Evolutionary conservation across 1,284 basidiomycete genomes (phyloP), one percentile per base, ranked within the genome.

Genomic region (Leccinum solheimii): DNA sequence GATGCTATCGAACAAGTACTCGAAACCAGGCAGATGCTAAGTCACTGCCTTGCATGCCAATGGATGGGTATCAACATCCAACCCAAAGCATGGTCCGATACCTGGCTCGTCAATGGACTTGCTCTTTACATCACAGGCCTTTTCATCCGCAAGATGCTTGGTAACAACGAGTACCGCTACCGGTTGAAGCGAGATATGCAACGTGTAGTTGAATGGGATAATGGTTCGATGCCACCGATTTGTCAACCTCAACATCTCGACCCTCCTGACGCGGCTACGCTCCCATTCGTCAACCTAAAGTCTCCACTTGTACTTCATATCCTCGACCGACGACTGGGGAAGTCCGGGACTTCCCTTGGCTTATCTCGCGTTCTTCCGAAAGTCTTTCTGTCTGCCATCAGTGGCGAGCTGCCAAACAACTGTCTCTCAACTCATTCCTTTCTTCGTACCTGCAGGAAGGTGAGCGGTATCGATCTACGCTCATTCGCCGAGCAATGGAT

Each of bases 11-110:
- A 99, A 71, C 95, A 97, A 74, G 93, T 94, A 1, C 86, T 95
- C 68, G 94, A 98, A 72, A 92, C 95, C 1, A 85, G 96, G 16
- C 94, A 97, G 63, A 81, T 87, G 16, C 83, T 99, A 49, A 85
- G 90, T 30, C 93, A 98, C 71, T 90, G 93, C 2, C 82, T 99
- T 45, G 95, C 95, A 6, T 94, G 89, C 68, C 97, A 99, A 76
- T 99, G 97, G 97, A 84, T 95, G 58, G 97, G 97, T 21, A 90
- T 99, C 77, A 97, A 98, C 76, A 95, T 99, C 68, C 89, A 97
- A 61, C 95, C 92, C 59, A 94, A 94, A 77, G 86, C 90, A n/a
- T 94, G 93, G 84, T 92, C 95, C 9, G 97, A 99, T 76, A 87
- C 90, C 7, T 99, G 97, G 97, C 86, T 99, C 16, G 89, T 97